Percentiles rank a stretch among this genome's conserved stretches.
Conservation (phyloP, 352 stramenopile species). For the Phytopythium vexans region DNA sequence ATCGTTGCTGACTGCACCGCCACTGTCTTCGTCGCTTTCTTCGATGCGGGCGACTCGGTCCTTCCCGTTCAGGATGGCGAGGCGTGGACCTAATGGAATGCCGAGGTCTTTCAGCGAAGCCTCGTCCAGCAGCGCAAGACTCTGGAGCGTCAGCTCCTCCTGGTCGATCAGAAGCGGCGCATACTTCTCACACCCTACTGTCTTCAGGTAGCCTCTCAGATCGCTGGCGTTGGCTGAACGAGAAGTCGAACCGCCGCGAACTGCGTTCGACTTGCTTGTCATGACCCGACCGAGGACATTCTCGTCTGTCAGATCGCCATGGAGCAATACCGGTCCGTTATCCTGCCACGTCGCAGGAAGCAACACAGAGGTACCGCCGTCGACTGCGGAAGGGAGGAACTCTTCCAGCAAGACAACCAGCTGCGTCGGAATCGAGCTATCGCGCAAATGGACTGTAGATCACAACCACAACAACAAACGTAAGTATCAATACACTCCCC, state of each 20-base stretch:
- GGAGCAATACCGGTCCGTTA: conserved; percentile 54
- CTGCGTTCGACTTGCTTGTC: conserved; percentile 6
- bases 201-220: conserved; percentile 32
- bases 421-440: conserved; percentile 52
- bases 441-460: conserved; percentile 52
- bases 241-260: conserved; percentile 1
- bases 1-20: conserved; percentile 13
- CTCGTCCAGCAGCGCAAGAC: conserved; percentile 40
- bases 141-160: conserved; percentile 52
- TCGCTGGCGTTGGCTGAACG: background rate
- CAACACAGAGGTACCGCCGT: conserved; percentile 28
- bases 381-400: conserved; percentile 42
- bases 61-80: conserved; percentile 45
- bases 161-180: conserved; percentile 44
- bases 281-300: conserved; percentile 61
- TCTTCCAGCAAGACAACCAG: conserved; percentile 55
- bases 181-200: conserved; percentile 56
- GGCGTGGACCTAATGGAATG: conserved; percentile 53
- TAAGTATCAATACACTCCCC: background rate
- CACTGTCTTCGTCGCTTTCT: conserved; percentile 24
- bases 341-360: conserved; percentile 28
- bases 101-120: conserved; percentile 52
- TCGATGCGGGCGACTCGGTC: conserved; percentile 13
- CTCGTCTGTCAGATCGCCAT: conserved; percentile 84
- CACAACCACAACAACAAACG: conserved; percentile 4